phyloP scores from a whole-genome alignment of 2,329 filamentous ascomycete genomes.

The Colletotrichum euphorbiae region DNA sequence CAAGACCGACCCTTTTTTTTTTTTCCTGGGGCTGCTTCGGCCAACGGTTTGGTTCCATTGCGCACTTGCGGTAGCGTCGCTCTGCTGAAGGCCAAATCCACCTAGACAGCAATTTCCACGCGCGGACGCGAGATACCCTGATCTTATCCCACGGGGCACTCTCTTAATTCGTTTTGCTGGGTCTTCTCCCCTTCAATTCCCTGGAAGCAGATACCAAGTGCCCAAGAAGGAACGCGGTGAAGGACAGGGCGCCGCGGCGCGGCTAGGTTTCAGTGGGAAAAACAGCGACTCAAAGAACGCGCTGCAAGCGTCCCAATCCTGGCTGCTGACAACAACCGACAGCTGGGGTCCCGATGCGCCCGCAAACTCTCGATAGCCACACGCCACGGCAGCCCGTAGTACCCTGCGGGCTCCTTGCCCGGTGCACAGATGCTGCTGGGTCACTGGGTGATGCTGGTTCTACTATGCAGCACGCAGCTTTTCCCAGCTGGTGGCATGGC shows the following conservation, averaged over 20 bases:
- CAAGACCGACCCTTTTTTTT: too few relatives aligned
- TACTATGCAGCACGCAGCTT: neutral
- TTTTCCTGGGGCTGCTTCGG: too few relatives aligned
- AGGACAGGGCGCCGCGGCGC: too few relatives aligned
- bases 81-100: too few relatives aligned
- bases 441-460: neutral
- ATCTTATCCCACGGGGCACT: too few relatives aligned
- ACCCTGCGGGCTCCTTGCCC: conserved; percentile 15
- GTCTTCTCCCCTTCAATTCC: too few relatives aligned
- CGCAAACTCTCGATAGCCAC: conserved; percentile 35
- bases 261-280: conserved; percentile 4
- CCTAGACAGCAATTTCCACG: too few relatives aligned
- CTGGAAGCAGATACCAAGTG: neutral
- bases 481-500: conserved; percentile 5
- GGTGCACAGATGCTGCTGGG: conserved; percentile 20
- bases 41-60: too few relatives aligned
- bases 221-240: neutral
- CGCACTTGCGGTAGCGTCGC: too few relatives aligned
- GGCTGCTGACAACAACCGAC: conserved; percentile 29
- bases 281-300: neutral
- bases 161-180: too few relatives aligned
- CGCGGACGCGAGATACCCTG: too few relatives aligned
- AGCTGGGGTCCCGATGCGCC: conserved; percentile 24
- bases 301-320: conserved; percentile 25
- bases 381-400: neutral